phyloP scores from a whole-genome alignment of 371 early-diverging fungal species.

The Blyttiomyces sp. region DNA sequence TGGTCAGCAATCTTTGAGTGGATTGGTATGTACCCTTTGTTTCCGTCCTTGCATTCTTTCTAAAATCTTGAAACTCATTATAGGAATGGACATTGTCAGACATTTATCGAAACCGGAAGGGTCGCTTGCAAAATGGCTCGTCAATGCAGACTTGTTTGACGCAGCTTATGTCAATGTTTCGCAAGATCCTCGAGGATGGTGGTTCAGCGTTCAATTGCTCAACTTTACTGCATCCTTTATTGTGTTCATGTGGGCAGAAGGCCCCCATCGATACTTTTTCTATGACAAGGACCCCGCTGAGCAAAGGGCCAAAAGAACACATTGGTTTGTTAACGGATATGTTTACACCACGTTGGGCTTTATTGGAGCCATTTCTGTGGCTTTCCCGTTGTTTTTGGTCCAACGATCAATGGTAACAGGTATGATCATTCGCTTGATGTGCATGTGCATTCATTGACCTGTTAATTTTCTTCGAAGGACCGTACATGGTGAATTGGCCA shows the following conservation, averaged over 20 bases:
- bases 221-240: constrained; percentile 19
- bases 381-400: constrained; percentile 25
- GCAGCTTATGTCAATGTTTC: constrained; percentile 29
- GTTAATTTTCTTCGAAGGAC: neutral
- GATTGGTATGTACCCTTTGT: constrained; percentile 9
- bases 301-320: neutral
- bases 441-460: neutral
- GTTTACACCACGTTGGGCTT: constrained; percentile 21
- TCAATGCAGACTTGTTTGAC: constrained; percentile 25
- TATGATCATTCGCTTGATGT: constrained; percentile 10
- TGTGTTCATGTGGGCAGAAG: constrained; percentile 29
- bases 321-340: constrained; percentile 18
- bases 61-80: neutral
- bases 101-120: constrained; percentile 5
- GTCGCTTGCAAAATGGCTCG: constrained; percentile 11
- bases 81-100: neutral
- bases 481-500: constrained; percentile 6
- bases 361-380: constrained; percentile 28
- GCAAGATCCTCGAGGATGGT: constrained; percentile 13
- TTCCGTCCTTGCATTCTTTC: neutral
- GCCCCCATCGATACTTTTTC: constrained; percentile 19
- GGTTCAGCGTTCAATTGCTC: constrained; percentile 26
- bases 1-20: constrained; percentile 24
- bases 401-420: constrained; percentile 14
- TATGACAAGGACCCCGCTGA: neutral